These are phyloP conservation scores for Backusella westeae DNA, from an alignment of 192 early-diverging fungal genomes.

Conservation along the genomic window DNA sequence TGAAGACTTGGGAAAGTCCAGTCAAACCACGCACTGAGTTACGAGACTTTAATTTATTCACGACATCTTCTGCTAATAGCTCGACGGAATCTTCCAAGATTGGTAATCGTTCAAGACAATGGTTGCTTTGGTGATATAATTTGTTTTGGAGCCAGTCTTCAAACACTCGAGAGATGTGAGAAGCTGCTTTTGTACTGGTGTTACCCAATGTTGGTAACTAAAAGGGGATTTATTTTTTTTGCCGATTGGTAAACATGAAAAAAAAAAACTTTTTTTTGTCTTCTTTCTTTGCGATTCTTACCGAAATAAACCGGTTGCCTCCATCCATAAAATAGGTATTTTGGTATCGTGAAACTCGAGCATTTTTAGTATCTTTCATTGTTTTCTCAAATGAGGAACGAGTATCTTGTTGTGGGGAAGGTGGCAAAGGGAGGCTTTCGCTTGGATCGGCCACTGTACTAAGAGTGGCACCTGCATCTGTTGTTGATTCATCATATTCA, in stretches of 20 bases:
- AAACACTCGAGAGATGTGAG: constrained; percentile 35
- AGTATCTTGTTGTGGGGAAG: background rate
- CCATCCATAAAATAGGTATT: constrained; percentile 41
- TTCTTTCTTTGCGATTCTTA: constrained; percentile 14
- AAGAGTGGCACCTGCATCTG: constrained; percentile 11
- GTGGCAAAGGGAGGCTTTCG: background rate
- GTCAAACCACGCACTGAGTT: constrained; percentile 21
- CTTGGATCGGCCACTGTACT: constrained; percentile 10
- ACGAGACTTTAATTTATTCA: constrained; percentile 31
- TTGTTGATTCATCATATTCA: constrained; percentile 19
- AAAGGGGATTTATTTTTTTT: background rate
- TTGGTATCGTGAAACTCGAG: constrained; percentile 23
- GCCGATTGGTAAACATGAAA: constrained; percentile 2
- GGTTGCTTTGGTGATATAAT: constrained; percentile 12
- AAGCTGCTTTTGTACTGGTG: constrained; percentile 30
- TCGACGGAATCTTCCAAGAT: constrained; percentile 41
- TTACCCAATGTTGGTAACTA: constrained; percentile 36
- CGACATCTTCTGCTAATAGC: constrained; percentile 34
- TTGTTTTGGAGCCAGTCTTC: constrained; percentile 41
- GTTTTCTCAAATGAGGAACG: constrained; percentile 3
- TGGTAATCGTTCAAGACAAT: constrained; percentile 25
- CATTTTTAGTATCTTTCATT: constrained; percentile 21
- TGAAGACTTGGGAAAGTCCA: constrained; percentile 23
- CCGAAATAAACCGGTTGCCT: constrained; percentile 38
- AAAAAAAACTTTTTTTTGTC: background rate